Base-by-base conservation (phyloP, 2,329 filamentous ascomycete genomes). In the Metarhizium sp. region DNA sequence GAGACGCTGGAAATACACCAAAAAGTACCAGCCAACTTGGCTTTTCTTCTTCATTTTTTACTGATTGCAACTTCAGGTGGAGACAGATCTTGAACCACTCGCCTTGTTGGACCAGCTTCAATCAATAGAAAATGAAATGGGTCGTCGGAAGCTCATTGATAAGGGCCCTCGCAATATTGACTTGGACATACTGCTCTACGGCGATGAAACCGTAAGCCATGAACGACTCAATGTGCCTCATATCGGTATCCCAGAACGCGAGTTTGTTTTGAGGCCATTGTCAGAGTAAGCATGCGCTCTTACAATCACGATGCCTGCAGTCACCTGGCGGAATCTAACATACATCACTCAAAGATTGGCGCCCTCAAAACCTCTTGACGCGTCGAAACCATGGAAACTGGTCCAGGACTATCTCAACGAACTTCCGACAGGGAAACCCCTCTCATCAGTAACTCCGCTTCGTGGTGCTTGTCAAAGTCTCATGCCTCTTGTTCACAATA, bases 121-220 rank as follows among this genome's bases (percentile, higher is more conserved):
- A 67, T 79, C 80, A 36, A 92, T 99, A 62, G 94, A 99, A 68
- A 84, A 81, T 50, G 75, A 75, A 0, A 81, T 96, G 66, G 92
- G 92, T 0, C 81, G 94, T 55, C 81, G 84, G 59, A 96, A 96
- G 70, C 64, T 90, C 47, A 82, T 97, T 46, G 90, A 96, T 64
- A 99, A 99, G 68, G 94, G 94, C 0, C 94, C 94, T 2, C 82
- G 94, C 32, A 95, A 91, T 66, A 96, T 99, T 59, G 94, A 99
- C 66, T 77, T 99, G 14, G 94, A 99, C 66, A 91, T 99, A 50
- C 74, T 97, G 18, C 76, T 96, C 1, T 96, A 95, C 66, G 86
- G 85, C 52, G 73, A 88, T 55, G 73, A 86, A 57, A 74, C 71
- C 3, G 73, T 95, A 52, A 72, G 82, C 45, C 79, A 89, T 60